These are phyloP conservation scores for Tetrahymena malaccensis DNA, from an alignment of 73 alveolate genomes.

Conservation along the genomic window DNA sequence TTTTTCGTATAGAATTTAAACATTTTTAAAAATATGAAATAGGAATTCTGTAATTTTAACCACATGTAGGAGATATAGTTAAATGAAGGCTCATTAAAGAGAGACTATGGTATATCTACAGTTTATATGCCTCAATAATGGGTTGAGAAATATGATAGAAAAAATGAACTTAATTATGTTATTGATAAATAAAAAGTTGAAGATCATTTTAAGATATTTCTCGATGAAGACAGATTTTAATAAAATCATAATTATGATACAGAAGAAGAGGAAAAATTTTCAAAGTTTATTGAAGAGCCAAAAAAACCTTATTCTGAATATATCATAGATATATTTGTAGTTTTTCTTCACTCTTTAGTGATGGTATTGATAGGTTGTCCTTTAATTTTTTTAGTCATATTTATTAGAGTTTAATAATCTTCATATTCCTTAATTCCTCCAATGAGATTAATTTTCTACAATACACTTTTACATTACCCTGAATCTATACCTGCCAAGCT, in stretches of 20 bases:
- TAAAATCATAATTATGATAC: too few relatives aligned
- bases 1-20: too few relatives aligned
- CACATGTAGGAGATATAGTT: not conserved
- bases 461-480: not conserved
- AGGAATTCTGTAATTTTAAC: slow-evolving; percentile 26
- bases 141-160: slow-evolving; percentile 45
- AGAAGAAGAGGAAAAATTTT: too few relatives aligned
- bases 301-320: too few relatives aligned
- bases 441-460: not conserved
- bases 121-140: slow-evolving; percentile 20
- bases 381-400: not conserved
- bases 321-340: slow-evolving; percentile 6
- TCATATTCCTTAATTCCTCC: slow-evolving; percentile 5
- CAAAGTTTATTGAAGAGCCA: too few relatives aligned
- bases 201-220: not conserved
- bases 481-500: slow-evolving; percentile 17
- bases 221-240: not conserved
- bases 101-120: slow-evolving; percentile 1
- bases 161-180: too few relatives aligned
- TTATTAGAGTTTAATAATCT: slow-evolving; percentile 7
- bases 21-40: not conserved
- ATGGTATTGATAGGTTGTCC: slow-evolving; percentile 5
- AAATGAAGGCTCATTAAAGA: slow-evolving; percentile 14
- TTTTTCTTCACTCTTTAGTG: slow-evolving; percentile 9
- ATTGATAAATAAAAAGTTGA: not conserved